Percentiles rank a stretch among this genome's conserved stretches.
These are phyloP conservation scores for Castanopsis chinensis DNA, from an alignment of 306 rosid species.

Conservation along the genomic window DNA sequence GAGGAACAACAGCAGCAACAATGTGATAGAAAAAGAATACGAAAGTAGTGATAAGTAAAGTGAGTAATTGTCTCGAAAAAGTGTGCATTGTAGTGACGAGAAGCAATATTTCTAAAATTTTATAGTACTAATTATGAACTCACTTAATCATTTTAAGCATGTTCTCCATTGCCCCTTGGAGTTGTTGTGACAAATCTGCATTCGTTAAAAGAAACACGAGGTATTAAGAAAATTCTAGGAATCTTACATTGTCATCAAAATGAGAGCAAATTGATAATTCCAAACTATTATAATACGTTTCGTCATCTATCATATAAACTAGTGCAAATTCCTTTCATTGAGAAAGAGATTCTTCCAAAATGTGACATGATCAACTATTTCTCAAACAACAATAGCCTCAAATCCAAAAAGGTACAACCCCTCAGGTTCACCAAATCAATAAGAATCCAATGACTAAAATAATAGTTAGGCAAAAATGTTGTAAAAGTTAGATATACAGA, in stretches of 20 bases:
- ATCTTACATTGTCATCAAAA: not conserved
- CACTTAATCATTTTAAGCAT: conserved; percentile 73
- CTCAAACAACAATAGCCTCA: not conserved
- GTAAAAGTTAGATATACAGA: not conserved
- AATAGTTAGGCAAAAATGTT: not conserved
- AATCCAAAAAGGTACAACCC: not conserved
- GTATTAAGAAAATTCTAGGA: not conserved
- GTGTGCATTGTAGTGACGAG: not conserved
- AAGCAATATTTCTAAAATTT: not conserved
- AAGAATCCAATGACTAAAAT: not conserved
- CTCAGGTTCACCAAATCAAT: not conserved
- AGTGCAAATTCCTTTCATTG: not conserved
- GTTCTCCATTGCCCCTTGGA: conserved; percentile 67
- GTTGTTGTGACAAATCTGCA: conserved; percentile 62
- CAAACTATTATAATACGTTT: not conserved
- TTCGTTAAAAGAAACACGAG: conserved; percentile 6
- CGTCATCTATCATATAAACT: not conserved
- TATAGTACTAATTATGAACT: conserved; percentile 14
- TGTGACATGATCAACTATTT: not conserved
- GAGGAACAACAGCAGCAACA: not conserved
- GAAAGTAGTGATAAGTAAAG: no score
- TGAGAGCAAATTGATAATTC: not conserved
- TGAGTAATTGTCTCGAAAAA: not conserved
- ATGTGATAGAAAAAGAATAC: not conserved
- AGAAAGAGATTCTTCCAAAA: not conserved